Evolutionary conservation across 352 stramenopile genomes (phyloP), one percentile per base, ranked within the genome.

Genomic region (Detonula confervacea): DNA sequence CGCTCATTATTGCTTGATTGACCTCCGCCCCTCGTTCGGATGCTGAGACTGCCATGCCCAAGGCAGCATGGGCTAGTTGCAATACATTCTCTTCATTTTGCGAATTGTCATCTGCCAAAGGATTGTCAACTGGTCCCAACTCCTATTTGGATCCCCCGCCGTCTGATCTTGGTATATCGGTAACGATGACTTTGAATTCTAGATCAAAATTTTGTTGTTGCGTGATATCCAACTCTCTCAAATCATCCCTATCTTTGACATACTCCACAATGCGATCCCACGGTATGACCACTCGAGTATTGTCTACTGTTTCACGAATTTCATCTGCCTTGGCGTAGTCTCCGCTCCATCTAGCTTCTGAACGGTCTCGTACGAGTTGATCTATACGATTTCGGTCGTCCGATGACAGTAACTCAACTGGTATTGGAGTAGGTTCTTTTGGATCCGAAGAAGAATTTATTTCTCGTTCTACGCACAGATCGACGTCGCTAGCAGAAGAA

Each of bases 41-140:
- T 9, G 57, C 59, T 7, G 60, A 69, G 0, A 88, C 71, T 18
- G 73, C 67, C 35, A 87, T 72, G 11, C 86, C 86, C 14, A 91
- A 64, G 22, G 86, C 77, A 33, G 64, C 54, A 80, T 91, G 86
- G 22, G 86, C 82, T 47, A 91, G 61, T 64, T 89, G 77, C 47
- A 91, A 76, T 9, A 91, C 76, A 49, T 76, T 79, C 24, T 80
- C 73, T 59, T 80, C 47, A 3, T 44, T 59, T 42, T 44, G 22
- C 49, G 42, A 18, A 27, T 20, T 5, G 6, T 57, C 27, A 49
- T 52, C n/a, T 24, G 54, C n/a, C 12, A 52, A 37, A 11, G 33
- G n/a, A 63, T 72, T 59, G 37, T 63, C 46, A 11, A 69, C 14
- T 35, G 52, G 44, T 44, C 52, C 55, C 7, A 89, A 57, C 20